These are phyloP conservation scores for Alternaria sp. DNA, from an alignment of 2,329 filamentous ascomycete genomes.

Conservation along the genomic window DNA sequence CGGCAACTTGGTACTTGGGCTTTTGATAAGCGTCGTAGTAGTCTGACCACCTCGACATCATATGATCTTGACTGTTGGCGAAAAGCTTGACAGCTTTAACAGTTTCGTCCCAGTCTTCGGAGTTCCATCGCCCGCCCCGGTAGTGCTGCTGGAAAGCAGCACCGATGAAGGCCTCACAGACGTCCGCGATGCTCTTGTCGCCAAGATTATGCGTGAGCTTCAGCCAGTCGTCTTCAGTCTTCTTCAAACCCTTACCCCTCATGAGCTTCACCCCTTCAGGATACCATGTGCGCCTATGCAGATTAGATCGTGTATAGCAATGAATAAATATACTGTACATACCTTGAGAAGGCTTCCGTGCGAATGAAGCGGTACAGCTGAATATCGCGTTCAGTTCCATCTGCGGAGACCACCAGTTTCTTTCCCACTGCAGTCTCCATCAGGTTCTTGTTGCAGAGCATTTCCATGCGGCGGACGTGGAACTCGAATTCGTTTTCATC, in stretches of 20 bases:
- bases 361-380: slow-evolving; percentile 78
- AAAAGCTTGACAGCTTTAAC: slow-evolving; percentile 72
- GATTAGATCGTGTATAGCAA: slow-evolving; percentile 21
- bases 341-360: slow-evolving; percentile 79
- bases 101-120: slow-evolving; percentile 63
- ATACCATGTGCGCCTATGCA: slow-evolving; percentile 77
- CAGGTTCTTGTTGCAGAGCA: slow-evolving; percentile 91
- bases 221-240: slow-evolving; percentile 53
- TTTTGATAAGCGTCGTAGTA: slow-evolving; percentile 73
- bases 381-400: slow-evolving; percentile 43
- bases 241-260: slow-evolving; percentile 70
- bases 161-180: slow-evolving; percentile 92
- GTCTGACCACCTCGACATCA: slow-evolving; percentile 71
- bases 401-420: slow-evolving; percentile 45
- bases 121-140: slow-evolving; percentile 48
- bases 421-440: slow-evolving; percentile 71
- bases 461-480: slow-evolving; percentile 87
- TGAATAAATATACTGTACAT: slow-evolving; percentile 22
- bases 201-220: slow-evolving; percentile 68
- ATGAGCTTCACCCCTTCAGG: slow-evolving; percentile 77
- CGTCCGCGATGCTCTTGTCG: slow-evolving; percentile 92
- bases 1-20: slow-evolving; percentile 72
- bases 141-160: slow-evolving; percentile 71
- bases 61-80: slow-evolving; percentile 72
- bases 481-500: slow-evolving; percentile 83